Evolutionary conservation across 2,329 filamentous ascomycete species (phyloP).

Genomic region (Cercospora sp.): DNA sequence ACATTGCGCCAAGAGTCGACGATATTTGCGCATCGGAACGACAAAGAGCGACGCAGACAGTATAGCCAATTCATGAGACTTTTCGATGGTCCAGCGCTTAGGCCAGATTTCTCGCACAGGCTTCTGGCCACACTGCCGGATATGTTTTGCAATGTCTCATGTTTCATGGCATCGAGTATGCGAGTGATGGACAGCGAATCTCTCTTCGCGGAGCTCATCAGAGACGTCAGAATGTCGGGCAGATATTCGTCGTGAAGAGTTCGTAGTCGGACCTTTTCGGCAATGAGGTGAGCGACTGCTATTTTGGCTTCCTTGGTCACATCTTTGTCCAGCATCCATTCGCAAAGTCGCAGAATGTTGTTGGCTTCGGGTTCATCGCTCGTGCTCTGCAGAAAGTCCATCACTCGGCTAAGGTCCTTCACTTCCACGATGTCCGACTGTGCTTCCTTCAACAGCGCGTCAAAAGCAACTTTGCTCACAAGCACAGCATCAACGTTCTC

Average conservation of each 20-base stretch:
- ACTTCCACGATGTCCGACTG: neutral
- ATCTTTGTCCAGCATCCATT: slow-evolving; percentile 26
- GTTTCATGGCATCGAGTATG: slow-evolving; percentile 22
- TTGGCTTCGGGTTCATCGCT: slow-evolving; percentile 30
- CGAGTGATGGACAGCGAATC: neutral
- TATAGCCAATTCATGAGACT: slow-evolving; percentile 15
- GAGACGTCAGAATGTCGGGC: slow-evolving; percentile 5
- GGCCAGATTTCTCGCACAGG: neutral
- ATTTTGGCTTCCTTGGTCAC: neutral
- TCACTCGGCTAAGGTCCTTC: slow-evolving; percentile 15
- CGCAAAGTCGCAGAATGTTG: slow-evolving; percentile 25
- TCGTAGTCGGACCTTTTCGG: slow-evolving; percentile 28
- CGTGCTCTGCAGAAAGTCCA: slow-evolving; percentile 30
- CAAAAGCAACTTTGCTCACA: slow-evolving; percentile 29
- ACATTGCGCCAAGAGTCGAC: slow-evolving; percentile 10
- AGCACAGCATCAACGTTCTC: slow-evolving; percentile 17
- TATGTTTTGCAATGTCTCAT: neutral
- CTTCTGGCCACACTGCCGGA: neutral
- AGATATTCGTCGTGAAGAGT: slow-evolving; percentile 21
- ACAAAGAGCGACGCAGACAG: slow-evolving; percentile 1
- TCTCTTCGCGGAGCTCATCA: neutral
- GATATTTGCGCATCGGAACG: neutral
- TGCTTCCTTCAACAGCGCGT: slow-evolving; percentile 23
- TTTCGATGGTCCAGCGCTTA: neutral
- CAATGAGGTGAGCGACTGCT: slow-evolving; percentile 14